Evolutionary conservation across 345 rosid genomes (phyloP), one percentile per base, ranked within the genome.

Genomic region (Toxicodendron radicans): DNA sequence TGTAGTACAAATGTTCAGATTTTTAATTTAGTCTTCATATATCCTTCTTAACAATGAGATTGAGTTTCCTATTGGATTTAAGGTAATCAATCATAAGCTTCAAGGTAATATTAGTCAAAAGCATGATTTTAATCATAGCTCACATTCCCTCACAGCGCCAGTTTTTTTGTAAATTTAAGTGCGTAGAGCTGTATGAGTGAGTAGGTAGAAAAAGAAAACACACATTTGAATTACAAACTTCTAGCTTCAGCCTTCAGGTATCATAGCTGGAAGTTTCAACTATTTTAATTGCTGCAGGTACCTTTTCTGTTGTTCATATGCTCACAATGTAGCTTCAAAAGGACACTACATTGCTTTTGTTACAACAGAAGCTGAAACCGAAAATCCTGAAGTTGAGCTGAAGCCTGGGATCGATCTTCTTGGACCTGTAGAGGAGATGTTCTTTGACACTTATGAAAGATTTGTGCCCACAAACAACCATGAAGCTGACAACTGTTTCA

Each of bases 311-410:
- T 95, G 97, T 79, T 95, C 99, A 18, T 95, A 91, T 80, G 81
- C 98, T 41, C 99, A 95, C 85, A 95, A 91, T 74, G 97, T 95
- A 57, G 97, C 98, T 23, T 89, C 97, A 38, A 87, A 90, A 79
- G 98, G 97, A 24, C 90, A 91, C 77, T 95, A 78, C 87, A 95
- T 95, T 20, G 98, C 99, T 67, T 93, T 93, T 45, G 95, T 95
- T 76, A 83, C 97, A 33, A 84, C 98, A 56, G 99, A 95, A 79
- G 98, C 98, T 35, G 98, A 95, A 78, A 95, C 97, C 0, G 89
- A 90, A 71, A 64, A 85, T 61, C 98, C 98, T 72, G 87, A 95
- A 81, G 76, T 78, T 9, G 97, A 95, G 75, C 69, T 95, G 73
- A 90, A 93, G 90, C 87, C 98, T 1, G 98, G 98, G n/a, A 81